These are phyloP conservation scores for Kregervanrija fluxuum DNA, from an alignment of 805 yeast species.

Conservation along the genomic window DNA sequence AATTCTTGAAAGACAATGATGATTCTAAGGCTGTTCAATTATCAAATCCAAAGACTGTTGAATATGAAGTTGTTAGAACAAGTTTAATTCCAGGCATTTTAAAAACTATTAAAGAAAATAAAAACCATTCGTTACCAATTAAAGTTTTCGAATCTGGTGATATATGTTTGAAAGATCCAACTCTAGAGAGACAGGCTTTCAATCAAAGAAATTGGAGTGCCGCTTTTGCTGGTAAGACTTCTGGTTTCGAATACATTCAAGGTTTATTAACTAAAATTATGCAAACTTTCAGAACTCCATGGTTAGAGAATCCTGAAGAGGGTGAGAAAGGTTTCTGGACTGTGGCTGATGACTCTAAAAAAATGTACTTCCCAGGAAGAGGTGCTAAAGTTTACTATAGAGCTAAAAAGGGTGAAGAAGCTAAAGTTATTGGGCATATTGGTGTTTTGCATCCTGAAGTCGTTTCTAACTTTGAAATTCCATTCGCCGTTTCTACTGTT, in stretches of 20 bases:
- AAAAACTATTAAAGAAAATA: constrained; percentile 92
- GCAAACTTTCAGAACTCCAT: constrained; percentile 89
- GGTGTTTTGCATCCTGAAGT: constrained; percentile 98
- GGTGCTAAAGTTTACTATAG: constrained; percentile 85
- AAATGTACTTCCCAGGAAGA: constrained; percentile 93
- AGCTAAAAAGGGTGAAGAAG: constrained; percentile 49
- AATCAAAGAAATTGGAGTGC: constrained; percentile 96
- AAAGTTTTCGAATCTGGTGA: constrained; percentile 95
- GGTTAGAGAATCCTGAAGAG: constrained; percentile 55
- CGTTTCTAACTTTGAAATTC: constrained; percentile 76
- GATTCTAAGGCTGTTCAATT: constrained; percentile 75
- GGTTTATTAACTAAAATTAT: constrained; percentile 91
- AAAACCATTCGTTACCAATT: constrained; percentile 91
- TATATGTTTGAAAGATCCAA: constrained; percentile 74
- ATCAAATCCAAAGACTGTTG: constrained; percentile 94
- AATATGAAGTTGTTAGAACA: constrained; percentile 97
- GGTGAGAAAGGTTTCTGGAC: constrained; percentile 81
- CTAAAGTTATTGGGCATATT: constrained; percentile 63
- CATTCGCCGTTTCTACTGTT: constrained; percentile 86
- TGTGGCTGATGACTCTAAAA: constrained; percentile 56
- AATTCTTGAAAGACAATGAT: constrained; percentile 67
- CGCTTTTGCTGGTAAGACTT: constrained; percentile 85
- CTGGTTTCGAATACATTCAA: constrained; percentile 92
- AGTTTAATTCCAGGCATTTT: constrained; percentile 88
- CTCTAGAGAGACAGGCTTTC: constrained; percentile 76